These are phyloP conservation scores for Claviceps pazoutovae DNA, from an alignment of 2,329 filamentous ascomycete genomes.

Conservation along the genomic window DNA sequence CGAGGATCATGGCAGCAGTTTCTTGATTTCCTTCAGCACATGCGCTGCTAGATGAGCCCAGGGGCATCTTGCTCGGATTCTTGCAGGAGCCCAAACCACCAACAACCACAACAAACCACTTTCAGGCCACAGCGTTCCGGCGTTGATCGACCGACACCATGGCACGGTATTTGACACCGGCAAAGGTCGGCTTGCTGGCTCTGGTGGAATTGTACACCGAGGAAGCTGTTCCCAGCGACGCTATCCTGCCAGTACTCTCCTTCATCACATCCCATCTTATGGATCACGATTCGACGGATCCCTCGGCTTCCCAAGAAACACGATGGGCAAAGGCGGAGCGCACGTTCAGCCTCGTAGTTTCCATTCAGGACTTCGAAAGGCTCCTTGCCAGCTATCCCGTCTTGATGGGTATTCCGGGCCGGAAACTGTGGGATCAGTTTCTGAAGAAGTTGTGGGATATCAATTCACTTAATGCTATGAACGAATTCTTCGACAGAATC, in stretches of 20 bases:
- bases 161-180: constrained; percentile 76
- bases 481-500: constrained; percentile 56
- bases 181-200: constrained; percentile 69
- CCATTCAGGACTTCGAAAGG: constrained; percentile 44
- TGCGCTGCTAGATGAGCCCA: background rate
- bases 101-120: background rate
- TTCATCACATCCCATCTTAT: constrained; percentile 64
- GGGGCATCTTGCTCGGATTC: background rate
- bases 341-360: constrained; percentile 37
- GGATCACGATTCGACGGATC: constrained; percentile 24
- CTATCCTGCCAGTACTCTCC: constrained; percentile 62
- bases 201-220: constrained; percentile 73
- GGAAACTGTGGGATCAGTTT: constrained; percentile 78
- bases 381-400: constrained; percentile 39
- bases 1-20: background rate
- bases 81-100: background rate
- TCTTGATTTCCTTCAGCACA: background rate
- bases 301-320: constrained; percentile 12
- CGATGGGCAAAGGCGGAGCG: constrained; percentile 36
- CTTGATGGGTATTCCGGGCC: constrained; percentile 49
- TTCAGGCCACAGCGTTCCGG: background rate
- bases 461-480: constrained; percentile 67
- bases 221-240: constrained; percentile 50
- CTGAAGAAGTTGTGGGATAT: constrained; percentile 72
- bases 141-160: constrained; percentile 30